A percentile compares a stretch with the other conserved stretches of the same genome.
These are phyloP conservation scores for Neoscytalidium dimidiatum DNA, from an alignment of 2,329 filamentous ascomycete genomes.

Conservation along the genomic window DNA sequence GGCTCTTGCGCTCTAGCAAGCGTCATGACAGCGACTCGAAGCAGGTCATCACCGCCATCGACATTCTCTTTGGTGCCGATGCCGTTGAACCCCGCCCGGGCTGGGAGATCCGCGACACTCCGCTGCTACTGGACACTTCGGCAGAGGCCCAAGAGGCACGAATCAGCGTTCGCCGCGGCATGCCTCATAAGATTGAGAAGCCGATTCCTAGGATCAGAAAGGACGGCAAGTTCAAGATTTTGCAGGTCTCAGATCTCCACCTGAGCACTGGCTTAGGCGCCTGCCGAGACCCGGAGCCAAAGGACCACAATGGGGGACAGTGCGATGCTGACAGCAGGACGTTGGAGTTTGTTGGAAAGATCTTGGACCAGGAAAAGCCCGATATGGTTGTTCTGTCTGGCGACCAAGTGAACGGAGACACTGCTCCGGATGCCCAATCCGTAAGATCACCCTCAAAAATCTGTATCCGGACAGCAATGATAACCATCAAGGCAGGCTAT, in stretches of 20 bases:
- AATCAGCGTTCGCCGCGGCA: conserved; percentile 76
- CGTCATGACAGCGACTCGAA: conserved; percentile 74
- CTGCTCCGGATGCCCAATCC: conserved; percentile 85
- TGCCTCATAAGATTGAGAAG: conserved; percentile 63
- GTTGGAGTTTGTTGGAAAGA: conserved; percentile 78
- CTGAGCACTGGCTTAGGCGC: conserved; percentile 83
- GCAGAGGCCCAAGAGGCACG: conserved; percentile 68
- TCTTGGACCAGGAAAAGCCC: conserved; percentile 90
- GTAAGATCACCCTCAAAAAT: conserved; percentile 46
- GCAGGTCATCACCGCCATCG: conserved; percentile 74
- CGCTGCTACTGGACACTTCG: conserved; percentile 68
- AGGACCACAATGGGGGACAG: conserved; percentile 68
- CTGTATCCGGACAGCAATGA: not conserved
- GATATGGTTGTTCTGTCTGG: conserved; percentile 90
- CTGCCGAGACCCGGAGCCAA: conserved; percentile 85
- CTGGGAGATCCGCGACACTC: conserved; percentile 77
- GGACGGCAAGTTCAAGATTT: conserved; percentile 94
- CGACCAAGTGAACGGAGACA: conserved; percentile 94
- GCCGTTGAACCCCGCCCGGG: conserved; percentile 85
- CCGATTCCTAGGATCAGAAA: conserved; percentile 77
- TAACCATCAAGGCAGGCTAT: conserved; percentile 61
- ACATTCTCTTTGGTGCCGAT: conserved; percentile 87
- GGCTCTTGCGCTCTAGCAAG: conserved; percentile 75
- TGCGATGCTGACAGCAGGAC: conserved; percentile 93
- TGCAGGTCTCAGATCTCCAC: conserved; percentile 94